phyloP scores from a whole-genome alignment of 176 grass and related monocot genomes.

The sorghum (Sorghum bicolor) region Sorghum_bicolor_NCBIv3 NC_012875.2:54886501-54887000 shows the following conservation, averaged over 20 bases:
- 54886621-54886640: conserved; percentile 1
- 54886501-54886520: conserved; percentile 76
- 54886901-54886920: conserved; percentile 86
- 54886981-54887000: conserved; percentile 87
- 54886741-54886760: conserved; percentile 94
- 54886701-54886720: conserved; percentile 26
- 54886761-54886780: conserved; percentile 83
- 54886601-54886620: background rate
- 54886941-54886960: conserved; percentile 95
- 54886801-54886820: conserved; percentile 96
- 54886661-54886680: background rate
- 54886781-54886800: conserved; percentile 87
- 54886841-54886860: conserved; percentile 88
- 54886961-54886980: conserved; percentile 89
- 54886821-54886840: conserved; percentile 82
- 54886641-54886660: background rate
- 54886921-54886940: conserved; percentile 76
- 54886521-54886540: conserved; percentile 98
- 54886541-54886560: conserved; percentile 93
- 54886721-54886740: conserved; percentile 34
- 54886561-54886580: conserved; percentile 63
- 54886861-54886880: conserved; percentile 78
- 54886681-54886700: conserved; percentile 8
- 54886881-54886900: conserved; percentile 64
- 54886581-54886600: conserved; percentile 68